Evolutionary conservation across 2,329 filamentous ascomycete species (phyloP).

Genomic region (Neophaeococcomyces mojaviensis): DNA sequence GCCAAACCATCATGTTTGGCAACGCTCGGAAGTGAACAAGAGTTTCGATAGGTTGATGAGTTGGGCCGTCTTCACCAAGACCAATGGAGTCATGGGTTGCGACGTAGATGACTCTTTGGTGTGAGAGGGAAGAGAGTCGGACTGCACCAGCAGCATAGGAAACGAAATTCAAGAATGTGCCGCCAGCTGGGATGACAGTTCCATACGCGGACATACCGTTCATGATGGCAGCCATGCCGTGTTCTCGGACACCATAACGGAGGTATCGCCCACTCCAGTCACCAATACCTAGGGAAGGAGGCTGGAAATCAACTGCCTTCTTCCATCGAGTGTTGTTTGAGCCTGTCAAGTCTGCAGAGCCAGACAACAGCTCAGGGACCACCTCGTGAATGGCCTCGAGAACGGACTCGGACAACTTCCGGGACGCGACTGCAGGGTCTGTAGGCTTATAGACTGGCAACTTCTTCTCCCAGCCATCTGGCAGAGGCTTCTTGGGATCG

Average conservation of each 20-base stretch:
- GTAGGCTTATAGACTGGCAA: conserved; percentile 83
- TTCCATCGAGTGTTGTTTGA: conserved; percentile 99
- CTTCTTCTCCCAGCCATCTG: conserved; percentile 91
- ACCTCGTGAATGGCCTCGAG: conserved; percentile 76
- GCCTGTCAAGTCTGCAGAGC: conserved; percentile 94
- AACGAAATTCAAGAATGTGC: conserved; percentile 99
- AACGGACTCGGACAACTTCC: conserved; percentile 93
- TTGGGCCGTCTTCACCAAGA: conserved; percentile 96
- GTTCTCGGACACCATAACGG: conserved; percentile 46
- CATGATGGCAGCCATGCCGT: conserved; percentile 46
- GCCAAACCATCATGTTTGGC: conserved; percentile 99
- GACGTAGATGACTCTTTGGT: conserved; percentile 86
- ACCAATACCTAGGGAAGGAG: conserved; percentile 74
- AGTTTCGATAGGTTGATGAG: conserved; percentile 98
- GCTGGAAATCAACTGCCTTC: conserved; percentile 94
- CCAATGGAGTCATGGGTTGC: conserved; percentile 99
- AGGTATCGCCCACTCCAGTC: conserved; percentile 84
- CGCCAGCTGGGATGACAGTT: conserved; percentile 83
- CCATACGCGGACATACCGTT: conserved; percentile 88
- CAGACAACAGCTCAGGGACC: conserved; percentile 86
- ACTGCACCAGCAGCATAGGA: conserved; percentile 94
- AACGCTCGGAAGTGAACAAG: conserved; percentile 96
- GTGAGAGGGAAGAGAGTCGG: conserved; percentile 86
- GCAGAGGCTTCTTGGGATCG: conserved; percentile 60
- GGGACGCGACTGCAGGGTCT: conserved; percentile 78